Evolutionary conservation across 2,329 filamentous ascomycete species (phyloP), one percentile per base, ranked within the genome.

Genomic region (Pseudocercospora macadamiae): DNA sequence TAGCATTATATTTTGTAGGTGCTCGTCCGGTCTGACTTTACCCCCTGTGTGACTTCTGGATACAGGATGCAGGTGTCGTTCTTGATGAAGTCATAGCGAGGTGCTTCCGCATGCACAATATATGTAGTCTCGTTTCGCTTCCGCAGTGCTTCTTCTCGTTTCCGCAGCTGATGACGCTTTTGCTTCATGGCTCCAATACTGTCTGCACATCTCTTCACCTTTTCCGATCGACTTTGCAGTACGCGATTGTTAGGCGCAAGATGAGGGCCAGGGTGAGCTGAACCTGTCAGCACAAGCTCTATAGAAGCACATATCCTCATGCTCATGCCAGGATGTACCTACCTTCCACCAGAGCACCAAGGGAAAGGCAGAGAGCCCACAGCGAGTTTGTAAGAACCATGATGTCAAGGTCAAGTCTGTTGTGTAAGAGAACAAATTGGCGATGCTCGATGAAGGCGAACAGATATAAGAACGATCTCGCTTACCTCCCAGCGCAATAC

Each of bases 21-120:
- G n/a, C n/a, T n/a, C n/a, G n/a, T 37, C 2, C 2, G n/a, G 19
- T 7, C 9, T 37, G 2, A 18, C n/a, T 18, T 6, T 37, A 37
- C 34, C 10, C 53, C 57, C 32, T 60, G 45, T 4, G 53, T 60
- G 19, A 52, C 32, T 26, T 60, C 57, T 10, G 57, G 53, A n/a
- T 54, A 42, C n/a, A 60, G 47, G 28, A 60, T 52, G 47, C 57
- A 60, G 19, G 57, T 39, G n/a, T 55, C 53, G 32, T 60, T 60
- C 21, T 56, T 60, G 28, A 60, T 19, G 53, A 60, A 60, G 32
- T 60, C 57, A 28, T 60, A 60, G 7, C 12, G 25, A 7, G 57
- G 57, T 14, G 57, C 57, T 16, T 45, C 57, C 14, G 51, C 56
- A 16, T 59, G 56, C 28, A 59, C 49, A 16, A 34, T 23, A n/a